Evolutionary conservation across 2,329 filamentous ascomycete species (phyloP).

Genomic region (Pseudogymnoascus sp.): DNA sequence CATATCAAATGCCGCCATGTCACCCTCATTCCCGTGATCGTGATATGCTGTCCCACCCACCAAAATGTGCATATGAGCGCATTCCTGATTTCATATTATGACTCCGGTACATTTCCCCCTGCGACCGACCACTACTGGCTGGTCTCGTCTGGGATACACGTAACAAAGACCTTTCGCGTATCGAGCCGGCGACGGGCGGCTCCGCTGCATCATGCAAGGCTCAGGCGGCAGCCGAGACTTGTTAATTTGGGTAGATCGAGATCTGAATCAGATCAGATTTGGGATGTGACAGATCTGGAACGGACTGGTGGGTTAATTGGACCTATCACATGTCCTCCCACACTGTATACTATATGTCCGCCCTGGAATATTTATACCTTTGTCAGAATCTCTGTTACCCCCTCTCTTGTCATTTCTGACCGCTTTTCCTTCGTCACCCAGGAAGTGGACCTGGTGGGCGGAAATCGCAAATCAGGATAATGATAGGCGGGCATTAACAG

Average conservation of each 20-base stretch:
- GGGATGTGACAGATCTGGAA: slow-evolving; percentile 5
- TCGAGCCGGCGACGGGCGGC: background rate
- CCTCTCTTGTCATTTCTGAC: slow-evolving; percentile 6
- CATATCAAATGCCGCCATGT: slow-evolving; percentile 3
- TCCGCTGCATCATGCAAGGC: slow-evolving; percentile 6
- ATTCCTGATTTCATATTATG: slow-evolving; percentile 3
- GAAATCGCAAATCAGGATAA: slow-evolving; percentile 1
- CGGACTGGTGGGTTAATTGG: background rate
- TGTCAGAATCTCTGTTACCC: background rate
- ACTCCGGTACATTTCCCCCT: background rate
- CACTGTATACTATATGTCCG: background rate
- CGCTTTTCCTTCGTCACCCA: background rate
- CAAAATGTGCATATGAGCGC: background rate
- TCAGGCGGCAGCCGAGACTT: background rate
- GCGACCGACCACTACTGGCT: background rate
- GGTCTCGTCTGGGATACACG: background rate
- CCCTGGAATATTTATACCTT: background rate
- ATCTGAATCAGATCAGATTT: slow-evolving; percentile 7
- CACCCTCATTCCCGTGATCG: background rate
- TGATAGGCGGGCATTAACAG: background rate
- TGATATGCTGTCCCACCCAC: slow-evolving; percentile 4
- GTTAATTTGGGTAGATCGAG: slow-evolving; percentile 7
- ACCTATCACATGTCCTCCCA: background rate
- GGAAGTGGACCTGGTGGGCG: background rate
- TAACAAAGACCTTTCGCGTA: background rate